Evolutionary conservation across 306 rosid genomes (phyloP).

Genomic region (Luffa acutangula): DNA sequence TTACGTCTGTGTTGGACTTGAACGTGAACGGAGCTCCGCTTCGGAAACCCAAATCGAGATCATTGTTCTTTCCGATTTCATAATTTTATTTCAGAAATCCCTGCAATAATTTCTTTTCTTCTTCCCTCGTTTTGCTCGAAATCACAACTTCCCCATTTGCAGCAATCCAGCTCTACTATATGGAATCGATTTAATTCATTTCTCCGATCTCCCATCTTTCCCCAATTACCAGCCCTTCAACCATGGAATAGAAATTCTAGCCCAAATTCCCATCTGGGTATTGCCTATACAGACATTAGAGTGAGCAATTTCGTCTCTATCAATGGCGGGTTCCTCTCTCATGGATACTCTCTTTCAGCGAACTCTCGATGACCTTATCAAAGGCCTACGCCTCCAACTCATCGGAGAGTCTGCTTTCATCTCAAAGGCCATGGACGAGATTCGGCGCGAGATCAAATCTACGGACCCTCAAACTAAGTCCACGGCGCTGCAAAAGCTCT

Average conservation of each 20-base stretch:
- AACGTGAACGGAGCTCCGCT: not conserved
- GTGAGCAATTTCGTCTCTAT: not conserved
- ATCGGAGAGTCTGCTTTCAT: conserved; percentile 53
- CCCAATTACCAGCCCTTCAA: not conserved
- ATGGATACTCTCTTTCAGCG: conserved; percentile 91
- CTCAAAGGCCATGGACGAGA: conserved; percentile 70
- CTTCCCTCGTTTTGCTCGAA: not conserved
- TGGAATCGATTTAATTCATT: not conserved
- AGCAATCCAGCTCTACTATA: not conserved
- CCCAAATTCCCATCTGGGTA: conserved; percentile 1
- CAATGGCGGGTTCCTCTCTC: conserved; percentile 69
- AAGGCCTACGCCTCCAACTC: conserved; percentile 58
- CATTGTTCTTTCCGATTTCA: not conserved
- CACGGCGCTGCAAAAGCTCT: conserved; percentile 66
- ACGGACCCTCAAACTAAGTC: conserved; percentile 66
- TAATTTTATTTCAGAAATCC: not conserved
- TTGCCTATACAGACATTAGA: not conserved
- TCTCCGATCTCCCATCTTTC: not conserved
- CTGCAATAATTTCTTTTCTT: no score
- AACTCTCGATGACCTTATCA: conserved; percentile 70
- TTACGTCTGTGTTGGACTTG: not conserved
- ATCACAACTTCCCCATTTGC: not conserved
- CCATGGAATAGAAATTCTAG: not conserved
- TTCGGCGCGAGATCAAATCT: conserved; percentile 82
- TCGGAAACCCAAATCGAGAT: not conserved